These are phyloP conservation scores for Apophysomyces trapeziformis DNA, from an alignment of 371 early-diverging fungal species.

Conservation along the genomic window DNA sequence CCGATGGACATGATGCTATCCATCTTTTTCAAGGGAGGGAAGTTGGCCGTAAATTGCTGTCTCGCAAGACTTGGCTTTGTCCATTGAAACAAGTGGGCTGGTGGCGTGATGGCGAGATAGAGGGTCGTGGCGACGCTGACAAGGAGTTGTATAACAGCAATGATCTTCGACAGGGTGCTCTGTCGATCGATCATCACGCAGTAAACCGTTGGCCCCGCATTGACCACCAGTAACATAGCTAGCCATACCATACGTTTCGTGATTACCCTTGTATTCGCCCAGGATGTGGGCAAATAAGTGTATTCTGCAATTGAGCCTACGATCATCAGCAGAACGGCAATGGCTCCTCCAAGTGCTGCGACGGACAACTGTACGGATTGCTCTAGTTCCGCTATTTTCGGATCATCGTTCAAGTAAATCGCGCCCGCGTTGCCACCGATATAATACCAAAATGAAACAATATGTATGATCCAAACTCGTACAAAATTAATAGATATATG, in stretches of 20 bases:
- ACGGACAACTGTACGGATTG: slow-evolving; percentile 60
- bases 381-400: slow-evolving; percentile 32
- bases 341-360: slow-evolving; percentile 71
- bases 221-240: slow-evolving; percentile 58
- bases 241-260: slow-evolving; percentile 66
- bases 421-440: slow-evolving; percentile 71
- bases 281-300: slow-evolving; percentile 67
- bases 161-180: slow-evolving; percentile 45
- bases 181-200: slow-evolving; percentile 50
- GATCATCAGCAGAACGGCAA: slow-evolving; percentile 69
- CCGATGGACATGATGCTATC: slow-evolving; percentile 75
- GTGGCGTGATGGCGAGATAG: slow-evolving; percentile 67
- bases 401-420: slow-evolving; percentile 49
- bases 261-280: slow-evolving; percentile 61
- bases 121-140: slow-evolving; percentile 68
- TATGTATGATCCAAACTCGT: slow-evolving; percentile 85
- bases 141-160: slow-evolving; percentile 67
- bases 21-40: slow-evolving; percentile 68
- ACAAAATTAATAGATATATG: slow-evolving; percentile 85
- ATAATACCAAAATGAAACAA: slow-evolving; percentile 81
- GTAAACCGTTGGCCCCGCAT: slow-evolving; percentile 72
- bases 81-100: slow-evolving; percentile 30
- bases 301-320: slow-evolving; percentile 72
- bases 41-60: slow-evolving; percentile 76
- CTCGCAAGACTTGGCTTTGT: slow-evolving; percentile 40